These are phyloP conservation scores for Ramaria rubella DNA, from an alignment of 768 basidiomycete species.

Conservation along the genomic window DNA sequence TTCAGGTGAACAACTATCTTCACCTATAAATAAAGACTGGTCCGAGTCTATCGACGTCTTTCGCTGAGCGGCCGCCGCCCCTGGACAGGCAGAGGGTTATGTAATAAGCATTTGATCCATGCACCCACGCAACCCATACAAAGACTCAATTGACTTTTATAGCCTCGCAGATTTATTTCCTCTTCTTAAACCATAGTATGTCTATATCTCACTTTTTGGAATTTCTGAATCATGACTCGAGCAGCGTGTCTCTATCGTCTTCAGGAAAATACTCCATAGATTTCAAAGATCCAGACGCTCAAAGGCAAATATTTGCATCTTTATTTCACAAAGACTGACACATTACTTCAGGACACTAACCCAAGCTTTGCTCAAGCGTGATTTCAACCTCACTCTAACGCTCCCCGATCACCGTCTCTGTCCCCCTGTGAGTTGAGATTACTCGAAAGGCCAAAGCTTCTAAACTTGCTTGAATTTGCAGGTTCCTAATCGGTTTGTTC, in stretches of 20 bases:
- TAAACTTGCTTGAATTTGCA: constrained; percentile 21
- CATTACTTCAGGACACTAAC: constrained; percentile 55
- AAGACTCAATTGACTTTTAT: constrained; percentile 48
- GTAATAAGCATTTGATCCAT: no score
- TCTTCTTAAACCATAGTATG: constrained; percentile 49
- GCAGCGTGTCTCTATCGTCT: constrained; percentile 14
- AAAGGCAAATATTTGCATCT: constrained; percentile 41
- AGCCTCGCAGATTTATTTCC: constrained; percentile 52
- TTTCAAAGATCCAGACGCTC: constrained; percentile 65
- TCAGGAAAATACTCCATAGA: constrained; percentile 33
- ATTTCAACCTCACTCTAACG: constrained; percentile 58
- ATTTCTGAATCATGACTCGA: neutral
- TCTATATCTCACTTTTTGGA: neutral
- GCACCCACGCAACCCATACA: constrained; percentile 47
- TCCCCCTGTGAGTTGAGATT: constrained; percentile 59
- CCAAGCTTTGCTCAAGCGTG: constrained; percentile 64
- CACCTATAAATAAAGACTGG: no score
- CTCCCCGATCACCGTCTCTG: constrained; percentile 73
- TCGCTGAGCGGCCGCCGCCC: no score
- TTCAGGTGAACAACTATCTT: no score
- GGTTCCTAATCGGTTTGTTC: constrained; percentile 66
- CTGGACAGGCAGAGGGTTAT: no score
- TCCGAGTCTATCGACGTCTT: no score
- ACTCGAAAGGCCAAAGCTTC: no score
- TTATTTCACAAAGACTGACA: neutral